Conservation (phyloP, 2,329 filamentous ascomycete genomes). For the Calonectria crousiana region DNA sequence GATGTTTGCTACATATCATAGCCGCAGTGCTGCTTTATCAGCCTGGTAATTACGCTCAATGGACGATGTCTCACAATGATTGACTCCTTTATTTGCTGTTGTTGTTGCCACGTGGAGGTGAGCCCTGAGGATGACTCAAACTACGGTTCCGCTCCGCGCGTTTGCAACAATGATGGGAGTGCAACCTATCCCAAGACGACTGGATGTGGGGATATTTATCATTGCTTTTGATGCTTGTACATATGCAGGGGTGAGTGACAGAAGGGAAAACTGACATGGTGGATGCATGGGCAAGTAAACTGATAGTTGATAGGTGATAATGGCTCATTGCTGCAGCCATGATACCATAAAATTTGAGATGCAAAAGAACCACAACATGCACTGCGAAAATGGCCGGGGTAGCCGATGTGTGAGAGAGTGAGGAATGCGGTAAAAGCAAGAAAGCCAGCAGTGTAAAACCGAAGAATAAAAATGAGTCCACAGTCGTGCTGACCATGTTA, state of each 20-base stretch:
- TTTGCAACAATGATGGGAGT: not conserved
- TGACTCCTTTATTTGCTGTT: not conserved
- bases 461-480: not conserved
- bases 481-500: not conserved
- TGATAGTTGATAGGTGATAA: not conserved
- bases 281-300: not conserved
- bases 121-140: not conserved
- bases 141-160: not conserved
- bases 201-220: not conserved
- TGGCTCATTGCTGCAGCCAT: not conserved
- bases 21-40: not conserved
- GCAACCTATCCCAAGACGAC: not conserved
- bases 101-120: not conserved
- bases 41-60: not conserved
- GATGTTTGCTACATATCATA: too few species aligned
- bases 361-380: not conserved
- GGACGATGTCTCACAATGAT: not conserved
- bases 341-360: not conserved
- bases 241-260: not conserved
- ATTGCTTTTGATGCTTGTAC: not conserved
- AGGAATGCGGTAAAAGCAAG: not conserved
- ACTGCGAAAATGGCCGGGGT: not conserved
- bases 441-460: not conserved
- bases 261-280: not conserved
- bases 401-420: not conserved